Evolutionary conservation across 805 yeast genomes (phyloP).

Genomic region (Starmera dryadoides): DNA sequence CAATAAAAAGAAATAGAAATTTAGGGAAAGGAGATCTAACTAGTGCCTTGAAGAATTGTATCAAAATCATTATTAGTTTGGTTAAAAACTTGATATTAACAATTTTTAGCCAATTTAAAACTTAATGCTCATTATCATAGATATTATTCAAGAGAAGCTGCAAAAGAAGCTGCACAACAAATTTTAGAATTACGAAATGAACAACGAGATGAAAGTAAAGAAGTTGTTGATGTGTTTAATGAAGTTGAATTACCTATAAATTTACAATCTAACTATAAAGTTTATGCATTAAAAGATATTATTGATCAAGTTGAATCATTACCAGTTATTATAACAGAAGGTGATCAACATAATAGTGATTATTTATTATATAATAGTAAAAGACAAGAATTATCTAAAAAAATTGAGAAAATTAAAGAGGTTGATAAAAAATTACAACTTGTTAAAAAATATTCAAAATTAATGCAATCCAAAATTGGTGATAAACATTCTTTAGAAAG

Average conservation of each 20-base stretch:
- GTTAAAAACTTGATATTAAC: too few relatives aligned
- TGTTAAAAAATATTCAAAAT: constrained; percentile 3
- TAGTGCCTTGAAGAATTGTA: too few relatives aligned
- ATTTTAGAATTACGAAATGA: constrained; percentile 10
- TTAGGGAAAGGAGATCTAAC: too few relatives aligned
- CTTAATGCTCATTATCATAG: constrained; percentile 4
- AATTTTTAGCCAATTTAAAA: constrained; percentile 8
- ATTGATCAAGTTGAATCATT: constrained; percentile 10
- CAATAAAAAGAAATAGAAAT: too few relatives aligned
- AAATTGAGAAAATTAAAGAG: constrained; percentile 2
- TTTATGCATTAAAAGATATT: constrained; percentile 12
- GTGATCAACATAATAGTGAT: constrained; percentile 1
- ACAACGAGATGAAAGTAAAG: constrained; percentile 1
- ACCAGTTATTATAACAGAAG: constrained; percentile 7
- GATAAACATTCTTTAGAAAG: constrained; percentile 9
- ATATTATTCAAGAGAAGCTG: constrained; percentile 16
- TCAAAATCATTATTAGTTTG: too few relatives aligned
- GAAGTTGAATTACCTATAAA: constrained; percentile 10
- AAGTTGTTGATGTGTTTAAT: constrained; percentile 3
- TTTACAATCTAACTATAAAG: constrained; percentile 9
- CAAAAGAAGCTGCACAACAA: constrained; percentile 14
- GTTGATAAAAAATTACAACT: constrained; percentile 5
- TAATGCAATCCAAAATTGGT: constrained; percentile 12
- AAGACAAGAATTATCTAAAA: constrained; percentile 5
- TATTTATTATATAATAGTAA: constrained; percentile 5